Conservation (phyloP, 2,329 filamentous ascomycete genomes). For the Colletotrichum brevisporum region DNA sequence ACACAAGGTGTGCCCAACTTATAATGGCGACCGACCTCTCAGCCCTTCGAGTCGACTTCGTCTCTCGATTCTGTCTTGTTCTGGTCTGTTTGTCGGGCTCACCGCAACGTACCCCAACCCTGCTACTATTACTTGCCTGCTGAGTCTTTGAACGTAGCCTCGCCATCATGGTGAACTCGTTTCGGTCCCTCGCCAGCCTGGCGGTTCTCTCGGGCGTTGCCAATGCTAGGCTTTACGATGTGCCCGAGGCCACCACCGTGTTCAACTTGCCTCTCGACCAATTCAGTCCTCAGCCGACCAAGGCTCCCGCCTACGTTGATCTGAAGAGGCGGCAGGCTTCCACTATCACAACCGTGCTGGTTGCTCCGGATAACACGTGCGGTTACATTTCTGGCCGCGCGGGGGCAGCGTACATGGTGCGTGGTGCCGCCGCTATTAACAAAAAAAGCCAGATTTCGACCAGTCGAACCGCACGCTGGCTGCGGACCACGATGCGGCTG, state of each 20-base stretch:
- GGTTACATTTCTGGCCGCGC: constrained; percentile 61
- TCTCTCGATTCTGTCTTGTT: constrained; percentile 4
- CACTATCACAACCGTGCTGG: constrained; percentile 54
- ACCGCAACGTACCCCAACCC: neutral
- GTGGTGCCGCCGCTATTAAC: no score
- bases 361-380: constrained; percentile 65
- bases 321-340: constrained; percentile 50
- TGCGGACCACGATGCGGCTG: no score
- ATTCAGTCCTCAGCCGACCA: constrained; percentile 57
- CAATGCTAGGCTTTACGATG: constrained; percentile 52
- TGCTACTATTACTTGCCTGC: neutral
- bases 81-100: constrained; percentile 11
- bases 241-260: constrained; percentile 52
- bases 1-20: constrained; percentile 18
- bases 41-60: neutral
- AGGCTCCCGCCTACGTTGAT: constrained; percentile 53
- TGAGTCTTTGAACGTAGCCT: neutral
- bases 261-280: constrained; percentile 52
- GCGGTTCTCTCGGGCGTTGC: constrained; percentile 50
- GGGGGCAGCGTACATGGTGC: constrained; percentile 56
- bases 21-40: constrained; percentile 28
- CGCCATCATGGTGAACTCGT: constrained; percentile 46
- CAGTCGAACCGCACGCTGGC: no score
- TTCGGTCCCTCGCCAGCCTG: constrained; percentile 42
- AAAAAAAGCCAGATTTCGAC: no score